These are phyloP conservation scores for Pugionium dolabratum DNA, from an alignment of 345 rosid species.

Conservation along the genomic window DNA sequence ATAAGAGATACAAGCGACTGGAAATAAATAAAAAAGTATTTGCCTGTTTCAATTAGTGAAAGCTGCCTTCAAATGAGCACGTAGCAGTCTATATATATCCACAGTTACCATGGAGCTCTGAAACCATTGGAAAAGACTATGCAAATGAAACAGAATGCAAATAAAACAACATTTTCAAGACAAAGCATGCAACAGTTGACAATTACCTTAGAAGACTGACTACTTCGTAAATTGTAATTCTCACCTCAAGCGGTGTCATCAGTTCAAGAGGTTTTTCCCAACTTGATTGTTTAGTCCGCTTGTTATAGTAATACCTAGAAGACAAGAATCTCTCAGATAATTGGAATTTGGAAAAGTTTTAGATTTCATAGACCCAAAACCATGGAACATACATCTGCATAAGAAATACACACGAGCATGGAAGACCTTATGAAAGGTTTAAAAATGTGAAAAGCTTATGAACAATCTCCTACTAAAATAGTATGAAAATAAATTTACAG, in stretches of 20 bases:
- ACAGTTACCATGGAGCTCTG: conserved; percentile 50
- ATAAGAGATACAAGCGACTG: conserved; percentile 29
- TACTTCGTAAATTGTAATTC: conserved; percentile 18
- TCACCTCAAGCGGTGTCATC: conserved; percentile 97
- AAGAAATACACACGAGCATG: conserved; percentile 6
- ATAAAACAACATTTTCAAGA: conserved; percentile 24
- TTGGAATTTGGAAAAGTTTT: background rate
- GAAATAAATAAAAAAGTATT: conserved; percentile 18
- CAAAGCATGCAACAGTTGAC: conserved; percentile 2
- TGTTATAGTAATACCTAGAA: conserved; percentile 90
- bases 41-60: conserved; percentile 54
- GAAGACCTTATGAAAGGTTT: conserved; percentile 9
- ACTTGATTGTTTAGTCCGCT: conserved; percentile 88
- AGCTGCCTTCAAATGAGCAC: conserved; percentile 30
- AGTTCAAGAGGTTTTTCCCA: conserved; percentile 97
- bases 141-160: background rate
- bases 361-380: conserved; percentile 8
- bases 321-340: conserved; percentile 19
- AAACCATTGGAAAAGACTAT: too few relatives aligned
- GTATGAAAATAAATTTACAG: conserved; percentile 4
- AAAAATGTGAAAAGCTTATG: background rate
- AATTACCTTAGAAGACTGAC: conserved; percentile 12
- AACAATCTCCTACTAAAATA: conserved; percentile 1
- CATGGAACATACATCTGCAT: conserved; percentile 11
- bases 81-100: conserved; percentile 49